Conservation (phyloP, 2,329 filamentous ascomycete species). For the Trichothecium sympodiale region DNA sequence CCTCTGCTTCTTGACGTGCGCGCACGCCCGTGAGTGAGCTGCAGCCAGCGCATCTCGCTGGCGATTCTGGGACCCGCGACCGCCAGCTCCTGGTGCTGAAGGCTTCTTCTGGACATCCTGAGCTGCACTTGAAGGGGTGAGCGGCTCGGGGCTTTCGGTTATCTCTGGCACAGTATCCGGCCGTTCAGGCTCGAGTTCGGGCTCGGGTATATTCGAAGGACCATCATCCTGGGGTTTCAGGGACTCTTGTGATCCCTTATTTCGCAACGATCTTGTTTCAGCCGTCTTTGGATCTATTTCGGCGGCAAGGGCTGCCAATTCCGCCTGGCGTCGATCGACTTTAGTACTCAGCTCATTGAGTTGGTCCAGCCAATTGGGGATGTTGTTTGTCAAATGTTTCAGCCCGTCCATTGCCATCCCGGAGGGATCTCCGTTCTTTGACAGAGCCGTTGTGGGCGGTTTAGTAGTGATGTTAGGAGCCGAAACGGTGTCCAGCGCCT, state of each 20-base stretch:
- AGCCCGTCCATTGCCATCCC: conserved; percentile 44
- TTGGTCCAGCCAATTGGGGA: conserved; percentile 48
- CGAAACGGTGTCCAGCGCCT: conserved; percentile 19
- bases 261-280: conserved; percentile 32
- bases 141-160: conserved; percentile 3
- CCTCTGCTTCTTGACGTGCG: conserved; percentile 37
- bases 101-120: conserved; percentile 11
- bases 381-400: conserved; percentile 39
- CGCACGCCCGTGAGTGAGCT: conserved; percentile 33
- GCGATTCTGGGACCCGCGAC: conserved; percentile 23
- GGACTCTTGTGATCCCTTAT: conserved; percentile 43
- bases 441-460: conserved; percentile 15
- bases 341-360: conserved; percentile 50
- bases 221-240: conserved; percentile 37
- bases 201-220: conserved; percentile 11
- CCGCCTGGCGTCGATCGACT: conserved; percentile 49
- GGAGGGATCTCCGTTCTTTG: conserved; percentile 16
- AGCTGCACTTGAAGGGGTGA: conserved; percentile 2
- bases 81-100: conserved; percentile 15
- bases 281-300: conserved; percentile 11
- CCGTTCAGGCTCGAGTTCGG: conserved; percentile 5
- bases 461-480: conserved; percentile 11
- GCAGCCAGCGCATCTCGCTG: conserved; percentile 32
- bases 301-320: conserved; percentile 39
- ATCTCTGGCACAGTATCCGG: conserved; percentile 4